Evolutionary conservation across 805 yeast genomes (phyloP).

Genomic region (Yarrowia alimentaria): DNA sequence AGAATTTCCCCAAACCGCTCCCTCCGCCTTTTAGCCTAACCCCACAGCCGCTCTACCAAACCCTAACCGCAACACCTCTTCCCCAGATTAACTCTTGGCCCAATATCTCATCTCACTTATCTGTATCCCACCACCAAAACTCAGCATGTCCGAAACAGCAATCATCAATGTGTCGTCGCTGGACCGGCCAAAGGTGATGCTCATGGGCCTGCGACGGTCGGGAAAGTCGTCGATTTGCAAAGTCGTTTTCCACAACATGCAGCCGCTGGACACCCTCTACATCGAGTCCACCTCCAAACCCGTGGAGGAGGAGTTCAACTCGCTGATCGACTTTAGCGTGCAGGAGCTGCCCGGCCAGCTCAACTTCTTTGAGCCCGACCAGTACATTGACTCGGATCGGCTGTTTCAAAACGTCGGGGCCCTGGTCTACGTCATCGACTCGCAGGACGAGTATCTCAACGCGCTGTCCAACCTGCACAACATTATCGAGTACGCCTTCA

Average conservation of each 20-base stretch:
- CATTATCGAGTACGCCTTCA: conserved; percentile 83
- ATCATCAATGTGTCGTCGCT: conserved; percentile 25
- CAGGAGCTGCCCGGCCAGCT: conserved; percentile 96
- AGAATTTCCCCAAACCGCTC: no score
- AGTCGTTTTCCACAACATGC: conserved; percentile 95
- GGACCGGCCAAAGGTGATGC: conserved; percentile 63
- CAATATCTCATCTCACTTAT: no score
- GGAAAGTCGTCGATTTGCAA: conserved; percentile 96
- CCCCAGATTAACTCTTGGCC: no score
- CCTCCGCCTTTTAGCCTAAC: no score
- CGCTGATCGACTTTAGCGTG: conserved; percentile 80
- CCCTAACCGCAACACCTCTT: no score
- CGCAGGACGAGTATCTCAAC: conserved; percentile 91
- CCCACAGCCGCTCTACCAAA: no score
- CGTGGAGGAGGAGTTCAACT: conserved; percentile 76
- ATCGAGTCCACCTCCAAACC: conserved; percentile 89
- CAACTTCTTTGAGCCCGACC: conserved; percentile 80
- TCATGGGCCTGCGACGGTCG: conserved; percentile 80
- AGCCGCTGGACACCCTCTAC: conserved; percentile 87
- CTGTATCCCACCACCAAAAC: no score
- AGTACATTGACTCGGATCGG: conserved; percentile 61
- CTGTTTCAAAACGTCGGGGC: conserved; percentile 83
- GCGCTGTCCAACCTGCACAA: conserved; percentile 85
- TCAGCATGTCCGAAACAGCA: conserved; percentile 23
- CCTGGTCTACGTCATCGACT: conserved; percentile 88